Base-by-base conservation (phyloP, 371 early-diverging fungal species). In the Mortierella sp. region DNA sequence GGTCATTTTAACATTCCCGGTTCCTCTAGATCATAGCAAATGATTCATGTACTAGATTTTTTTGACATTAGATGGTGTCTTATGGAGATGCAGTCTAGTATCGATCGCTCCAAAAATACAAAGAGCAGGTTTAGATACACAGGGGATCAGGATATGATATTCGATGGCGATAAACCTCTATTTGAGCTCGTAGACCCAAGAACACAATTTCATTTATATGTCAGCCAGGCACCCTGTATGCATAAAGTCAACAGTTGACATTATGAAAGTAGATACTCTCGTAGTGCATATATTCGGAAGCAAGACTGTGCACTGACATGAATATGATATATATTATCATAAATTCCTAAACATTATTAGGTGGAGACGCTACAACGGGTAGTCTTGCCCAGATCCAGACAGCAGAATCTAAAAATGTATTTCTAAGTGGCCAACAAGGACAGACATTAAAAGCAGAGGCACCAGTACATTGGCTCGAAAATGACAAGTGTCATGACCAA, bases 211-310 rank as follows among this genome's bases (percentile, higher is more conserved):
- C 90, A 93, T 68, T 85, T 93, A 83, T 94, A 94, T 70, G 87
- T 94, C 37, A 93, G 92, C 29, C 94, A 94, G 64, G 85, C 90
- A 1, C 91, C 94, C 22, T 94, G 94, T 90, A 86, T 83, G 87
- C 66, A 40, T 43, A 15, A 55, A 26, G 13, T 32, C 40, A 32
- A 35, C 19, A 10, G n/a, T n/a, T n/a, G n/a, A n/a, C n/a, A n/a
- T n/a, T n/a, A n/a, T n/a, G n/a, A n/a, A n/a, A n/a, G n/a, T n/a
- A n/a, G n/a, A n/a, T n/a, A n/a, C n/a, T n/a, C n/a, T n/a, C n/a
- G n/a, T n/a, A n/a, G n/a, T n/a, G n/a, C n/a, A n/a, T 40, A 40
- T 40, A 47, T n/a, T 47, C 10, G 53, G 17, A 13, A 19, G 53
- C 10, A 23, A 49, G 0, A 29, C 3, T 23, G 3, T n/a, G n/a